A percentile compares a stretch with the other conserved stretches of the same genome.
Evolutionary conservation across 2,329 filamentous ascomycete species (phyloP).

Genomic region (Penicillium sp.): DNA sequence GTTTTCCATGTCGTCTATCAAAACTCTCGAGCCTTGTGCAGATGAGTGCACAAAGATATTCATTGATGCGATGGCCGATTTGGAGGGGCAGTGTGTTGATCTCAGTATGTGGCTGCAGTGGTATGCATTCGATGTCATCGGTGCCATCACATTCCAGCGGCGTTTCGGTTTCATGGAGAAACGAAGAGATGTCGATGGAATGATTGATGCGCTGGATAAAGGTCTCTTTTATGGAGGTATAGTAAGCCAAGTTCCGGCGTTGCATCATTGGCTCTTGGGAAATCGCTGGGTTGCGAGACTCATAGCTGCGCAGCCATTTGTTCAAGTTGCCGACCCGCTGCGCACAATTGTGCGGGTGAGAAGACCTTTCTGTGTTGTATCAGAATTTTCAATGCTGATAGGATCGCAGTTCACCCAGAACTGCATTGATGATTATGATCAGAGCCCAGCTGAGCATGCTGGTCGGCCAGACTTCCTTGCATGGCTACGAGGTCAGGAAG

Average conservation of each 20-base stretch:
- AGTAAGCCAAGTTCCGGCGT: slow-evolving; percentile 71
- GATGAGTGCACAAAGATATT: slow-evolving; percentile 74
- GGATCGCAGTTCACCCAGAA: background rate
- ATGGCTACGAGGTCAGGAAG: slow-evolving; percentile 10
- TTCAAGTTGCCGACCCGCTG: background rate
- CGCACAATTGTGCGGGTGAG: background rate
- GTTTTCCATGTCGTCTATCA: slow-evolving; percentile 75
- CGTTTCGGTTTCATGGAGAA: slow-evolving; percentile 74
- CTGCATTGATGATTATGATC: slow-evolving; percentile 1
- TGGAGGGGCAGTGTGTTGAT: slow-evolving; percentile 31
- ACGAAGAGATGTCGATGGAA: slow-evolving; percentile 75
- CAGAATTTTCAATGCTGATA: background rate
- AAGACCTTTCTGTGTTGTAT: background rate
- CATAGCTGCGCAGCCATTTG: background rate
- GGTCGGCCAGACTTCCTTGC: slow-evolving; percentile 11
- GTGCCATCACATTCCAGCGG: slow-evolving; percentile 75
- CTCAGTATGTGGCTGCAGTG: slow-evolving; percentile 67
- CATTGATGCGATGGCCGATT: slow-evolving; percentile 61
- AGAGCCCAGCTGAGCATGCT: background rate
- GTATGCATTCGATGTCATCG: slow-evolving; percentile 83
- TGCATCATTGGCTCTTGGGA: slow-evolving; percentile 71
- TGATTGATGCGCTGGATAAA: slow-evolving; percentile 61
- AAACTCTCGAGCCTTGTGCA: slow-evolving; percentile 79
- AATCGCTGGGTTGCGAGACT: slow-evolving; percentile 53
- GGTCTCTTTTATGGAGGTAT: background rate